Evolutionary conservation across 805 yeast genomes (phyloP).

Genomic region (Candida corydali): DNA sequence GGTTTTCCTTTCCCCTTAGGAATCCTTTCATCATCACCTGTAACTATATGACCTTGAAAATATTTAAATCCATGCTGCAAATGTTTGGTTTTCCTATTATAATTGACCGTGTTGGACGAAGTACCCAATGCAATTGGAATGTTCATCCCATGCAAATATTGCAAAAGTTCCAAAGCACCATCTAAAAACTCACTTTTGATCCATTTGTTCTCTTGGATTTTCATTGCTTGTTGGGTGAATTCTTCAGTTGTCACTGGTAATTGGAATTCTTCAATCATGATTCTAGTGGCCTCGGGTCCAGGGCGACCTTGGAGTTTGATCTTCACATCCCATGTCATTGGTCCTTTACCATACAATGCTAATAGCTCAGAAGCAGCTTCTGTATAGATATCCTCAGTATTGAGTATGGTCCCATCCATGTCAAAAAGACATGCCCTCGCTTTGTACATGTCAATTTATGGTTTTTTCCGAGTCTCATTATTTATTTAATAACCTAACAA

Average conservation of each 20-base stretch:
- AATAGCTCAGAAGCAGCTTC: slow-evolving; percentile 66
- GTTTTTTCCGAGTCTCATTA: too few relatives aligned
- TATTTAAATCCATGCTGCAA: slow-evolving; percentile 56
- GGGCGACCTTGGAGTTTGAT: slow-evolving; percentile 88
- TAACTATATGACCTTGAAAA: slow-evolving; percentile 64
- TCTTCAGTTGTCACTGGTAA: slow-evolving; percentile 66
- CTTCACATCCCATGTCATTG: slow-evolving; percentile 87
- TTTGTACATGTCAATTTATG: too few relatives aligned
- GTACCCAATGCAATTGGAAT: slow-evolving; percentile 91
- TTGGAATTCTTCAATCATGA: slow-evolving; percentile 63
- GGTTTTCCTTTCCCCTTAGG: slow-evolving; percentile 92
- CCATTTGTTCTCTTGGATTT: slow-evolving; percentile 62
- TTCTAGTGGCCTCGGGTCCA: slow-evolving; percentile 66
- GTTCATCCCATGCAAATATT: slow-evolving; percentile 43
- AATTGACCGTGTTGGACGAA: slow-evolving; percentile 64
- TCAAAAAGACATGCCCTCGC: slow-evolving; percentile 77
- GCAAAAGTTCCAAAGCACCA: slow-evolving; percentile 74
- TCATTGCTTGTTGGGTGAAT: slow-evolving; percentile 47
- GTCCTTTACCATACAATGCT: slow-evolving; percentile 67
- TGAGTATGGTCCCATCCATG: slow-evolving; percentile 93
- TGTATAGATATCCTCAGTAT: slow-evolving; percentile 91
- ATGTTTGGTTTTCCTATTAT: slow-evolving; percentile 68
- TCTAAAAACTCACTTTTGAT: slow-evolving; percentile 63
- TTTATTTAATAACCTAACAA: too few relatives aligned
- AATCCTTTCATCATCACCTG: slow-evolving; percentile 86